Base-by-base conservation (phyloP, 1,284 basidiomycete species). In the Fomes fomentarius region DNA sequence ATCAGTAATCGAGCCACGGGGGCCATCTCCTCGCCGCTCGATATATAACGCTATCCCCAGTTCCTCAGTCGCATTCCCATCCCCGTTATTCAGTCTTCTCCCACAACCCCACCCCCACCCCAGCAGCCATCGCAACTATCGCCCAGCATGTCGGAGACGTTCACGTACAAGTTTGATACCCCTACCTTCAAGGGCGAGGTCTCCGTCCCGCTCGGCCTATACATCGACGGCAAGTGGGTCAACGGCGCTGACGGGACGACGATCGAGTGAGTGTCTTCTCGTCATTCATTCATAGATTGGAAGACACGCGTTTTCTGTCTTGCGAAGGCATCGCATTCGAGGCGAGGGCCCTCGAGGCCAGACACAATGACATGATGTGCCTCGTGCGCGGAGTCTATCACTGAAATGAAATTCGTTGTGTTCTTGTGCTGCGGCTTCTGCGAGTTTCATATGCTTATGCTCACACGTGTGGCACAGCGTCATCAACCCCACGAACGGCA, bases 401-500 rank as follows among this genome's bases (percentile, higher is more conserved):
- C n/a, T n/a, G n/a, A n/a, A n/a, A n/a, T n/a, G n/a, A n/a, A n/a
- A n/a, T n/a, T n/a, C n/a, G n/a, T n/a, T n/a, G n/a, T n/a, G n/a
- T n/a, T n/a, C n/a, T n/a, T n/a, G n/a, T n/a, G n/a, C n/a, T n/a
- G n/a, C n/a, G n/a, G n/a, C n/a, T n/a, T n/a, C n/a, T n/a, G n/a
- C n/a, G n/a, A n/a, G n/a, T n/a, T n/a, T n/a, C n/a, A n/a, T n/a
- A n/a, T n/a, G n/a, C n/a, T n/a, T n/a, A 42, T 28, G 7, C 8
- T 24, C 11, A 12, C 12, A 22, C 34, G 46, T 17, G n/a, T 26
- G 37, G 10, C 37, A 14, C 68, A 91, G 88, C 56, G 82, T 94
- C 40, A 73, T 91, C 73, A 93, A 94, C 75, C 93, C 93, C 79
- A 79, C 89, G 4, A 93, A 76, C 31, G 94, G 91, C 57, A 84